phyloP scores from a whole-genome alignment of 192 early-diverging fungal genomes.

The Geosiphon pyriformis region DNA sequence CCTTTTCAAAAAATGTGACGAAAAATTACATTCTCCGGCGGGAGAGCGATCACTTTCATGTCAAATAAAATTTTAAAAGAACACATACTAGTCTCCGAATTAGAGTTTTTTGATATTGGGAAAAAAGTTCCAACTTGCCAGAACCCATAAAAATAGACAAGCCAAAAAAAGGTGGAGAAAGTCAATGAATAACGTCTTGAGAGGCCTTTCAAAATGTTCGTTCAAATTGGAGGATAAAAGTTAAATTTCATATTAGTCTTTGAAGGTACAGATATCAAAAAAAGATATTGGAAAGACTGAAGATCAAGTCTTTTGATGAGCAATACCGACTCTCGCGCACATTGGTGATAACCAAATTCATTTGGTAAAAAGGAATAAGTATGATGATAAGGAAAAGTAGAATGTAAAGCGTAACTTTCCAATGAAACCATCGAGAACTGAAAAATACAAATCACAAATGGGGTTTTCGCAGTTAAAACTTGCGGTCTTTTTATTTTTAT shows the following conservation, averaged over 20 bases:
- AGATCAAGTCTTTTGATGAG: too few species aligned
- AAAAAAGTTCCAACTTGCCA: conserved; percentile 55
- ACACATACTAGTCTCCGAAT: conserved; percentile 20
- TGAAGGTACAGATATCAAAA: too few species aligned
- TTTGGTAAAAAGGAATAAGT: conserved; percentile 73
- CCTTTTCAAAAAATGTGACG: too few species aligned
- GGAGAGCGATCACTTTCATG: too few species aligned
- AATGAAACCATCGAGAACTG: conserved; percentile 68
- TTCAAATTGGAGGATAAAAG: too few species aligned
- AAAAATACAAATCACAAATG: not conserved
- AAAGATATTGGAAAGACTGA: too few species aligned
- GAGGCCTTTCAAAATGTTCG: conserved; percentile 29
- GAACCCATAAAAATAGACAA: conserved; percentile 51
- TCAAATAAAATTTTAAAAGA: too few species aligned
- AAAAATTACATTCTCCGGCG: too few species aligned
- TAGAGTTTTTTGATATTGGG: conserved; percentile 42
- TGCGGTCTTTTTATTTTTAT: not conserved
- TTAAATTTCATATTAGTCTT: too few species aligned
- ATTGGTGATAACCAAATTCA: conserved; percentile 53
- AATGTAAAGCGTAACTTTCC: conserved; percentile 64
- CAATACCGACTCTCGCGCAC: conserved; percentile 25
- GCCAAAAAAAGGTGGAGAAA: conserved; percentile 29
- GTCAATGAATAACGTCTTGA: conserved; percentile 27
- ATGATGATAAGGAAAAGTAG: conserved; percentile 64
- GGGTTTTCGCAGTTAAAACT: not conserved